These are phyloP conservation scores for Nemania sp. DNA, from an alignment of 2,329 filamentous ascomycete species.

Conservation along the genomic window DNA sequence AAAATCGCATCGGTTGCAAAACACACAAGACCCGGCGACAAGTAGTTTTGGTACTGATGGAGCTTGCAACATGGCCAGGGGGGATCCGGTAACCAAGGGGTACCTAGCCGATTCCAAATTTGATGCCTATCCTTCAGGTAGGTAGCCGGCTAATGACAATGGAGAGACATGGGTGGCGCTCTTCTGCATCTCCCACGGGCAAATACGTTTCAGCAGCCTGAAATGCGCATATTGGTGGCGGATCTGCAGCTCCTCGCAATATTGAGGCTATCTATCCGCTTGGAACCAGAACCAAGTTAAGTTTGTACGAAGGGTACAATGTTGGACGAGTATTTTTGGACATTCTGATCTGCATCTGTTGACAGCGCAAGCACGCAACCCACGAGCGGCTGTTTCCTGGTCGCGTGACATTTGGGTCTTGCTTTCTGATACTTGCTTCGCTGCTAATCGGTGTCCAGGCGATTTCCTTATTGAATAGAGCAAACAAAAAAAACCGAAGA, in stretches of 20 bases:
- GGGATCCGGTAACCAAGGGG: background rate
- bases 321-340: slow-evolving; percentile 1
- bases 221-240: background rate
- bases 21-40: background rate
- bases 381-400: background rate
- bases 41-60: background rate
- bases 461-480: too few relatives aligned
- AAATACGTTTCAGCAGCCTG: slow-evolving; percentile 8
- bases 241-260: background rate
- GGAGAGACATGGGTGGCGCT: background rate
- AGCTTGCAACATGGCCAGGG: slow-evolving; percentile 7
- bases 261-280: background rate
- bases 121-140: background rate
- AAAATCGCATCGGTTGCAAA: background rate
- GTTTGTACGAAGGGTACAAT: background rate
- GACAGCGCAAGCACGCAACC: too few relatives aligned
- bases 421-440: too few relatives aligned
- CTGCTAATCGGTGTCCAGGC: too few relatives aligned
- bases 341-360: background rate
- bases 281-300: too few relatives aligned
- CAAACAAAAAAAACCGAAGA: too few relatives aligned
- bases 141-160: background rate
- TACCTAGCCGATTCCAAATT: background rate
- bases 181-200: background rate
- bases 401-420: background rate